Evolutionary conservation across 495 filamentous ascomycete genomes (phyloP), one percentile per base, ranked within the genome.

Genomic region (Xylaria grammica): DNA sequence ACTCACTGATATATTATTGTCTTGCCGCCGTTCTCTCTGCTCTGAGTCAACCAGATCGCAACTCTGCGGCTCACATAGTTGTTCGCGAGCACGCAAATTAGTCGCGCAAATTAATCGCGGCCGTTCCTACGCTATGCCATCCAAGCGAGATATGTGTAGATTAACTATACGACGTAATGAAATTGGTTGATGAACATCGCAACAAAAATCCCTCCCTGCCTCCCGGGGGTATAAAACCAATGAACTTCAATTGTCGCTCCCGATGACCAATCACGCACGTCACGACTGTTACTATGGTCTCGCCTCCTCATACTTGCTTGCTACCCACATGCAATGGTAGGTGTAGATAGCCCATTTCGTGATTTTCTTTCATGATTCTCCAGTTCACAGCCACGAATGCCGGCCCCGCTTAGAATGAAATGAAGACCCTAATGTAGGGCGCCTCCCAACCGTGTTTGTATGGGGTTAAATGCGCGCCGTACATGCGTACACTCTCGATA

Each of bases 211-310:
- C 45, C 45, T 20, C 45, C 45, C 45, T 48, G n/a, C 7, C 40
- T 8, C 17, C 40, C 40, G 40, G 45, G 45, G n/a, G 20, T 48
- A 48, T 22, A 48, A 48, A 22, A 48, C 45, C 45, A 48, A 48
- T 20, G 7, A 11, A 10, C 15, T 44, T n/a, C 40, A 44, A 15
- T 44, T 15, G 40, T 44, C 10, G 6, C 17, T 42, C 15, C 40
- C 40, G 8, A 17, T 17, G 13, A 9, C 40, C 11, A 5, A 5
- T 36, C 34, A 6, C 34, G 34, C 34, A 36, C 5, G 5, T 36
- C 6, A 11, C 34, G 6, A 6, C 34, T 11, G 5, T 36, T 36
- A 36, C 34, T 36, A 6, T 36, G 6, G 6, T 42, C 15, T 42
- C 40, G 7, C 15, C 13, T 17, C 13, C 40, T 42, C 40, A 17